Evolutionary conservation across 1,284 basidiomycete genomes (phyloP).

Genomic region (Fomitopsis pinicola): DNA sequence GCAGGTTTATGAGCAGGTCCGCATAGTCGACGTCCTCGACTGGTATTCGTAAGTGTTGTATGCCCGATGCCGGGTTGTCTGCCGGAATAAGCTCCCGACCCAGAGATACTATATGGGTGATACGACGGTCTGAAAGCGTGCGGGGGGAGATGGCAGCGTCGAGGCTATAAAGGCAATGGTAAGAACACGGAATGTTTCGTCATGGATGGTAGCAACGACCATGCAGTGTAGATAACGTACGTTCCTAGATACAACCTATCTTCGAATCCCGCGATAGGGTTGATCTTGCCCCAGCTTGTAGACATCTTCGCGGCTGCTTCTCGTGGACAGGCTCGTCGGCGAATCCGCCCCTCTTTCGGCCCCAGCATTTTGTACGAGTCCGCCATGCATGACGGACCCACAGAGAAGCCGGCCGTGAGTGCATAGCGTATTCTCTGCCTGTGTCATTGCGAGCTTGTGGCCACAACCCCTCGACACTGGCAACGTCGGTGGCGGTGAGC

Average conservation of each 20-base stretch:
- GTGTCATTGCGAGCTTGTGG: conserved; percentile 19
- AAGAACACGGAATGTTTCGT: conserved; percentile 4
- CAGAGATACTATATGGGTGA: conserved; percentile 75
- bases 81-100: conserved; percentile 71
- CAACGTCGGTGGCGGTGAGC: conserved; percentile 21
- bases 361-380: conserved; percentile 26
- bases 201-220: conserved; percentile 11
- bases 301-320: conserved; percentile 29
- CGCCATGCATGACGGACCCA: conserved; percentile 15
- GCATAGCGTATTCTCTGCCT: conserved; percentile 17
- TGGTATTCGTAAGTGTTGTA: conserved; percentile 64
- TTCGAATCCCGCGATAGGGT: conserved; percentile 67
- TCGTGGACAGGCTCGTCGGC: conserved; percentile 10
- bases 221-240: conserved; percentile 40
- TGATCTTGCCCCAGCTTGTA: conserved; percentile 65
- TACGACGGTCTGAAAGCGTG: conserved; percentile 66
- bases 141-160: conserved; percentile 69
- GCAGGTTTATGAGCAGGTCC: conserved; percentile 76
- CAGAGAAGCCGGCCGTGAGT: conserved; percentile 13
- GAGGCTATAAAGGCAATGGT: conserved; percentile 41
- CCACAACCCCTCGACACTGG: conserved; percentile 20
- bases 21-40: conserved; percentile 83
- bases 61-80: conserved; percentile 68
- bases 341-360: conserved; percentile 10
- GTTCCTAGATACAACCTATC: conserved; percentile 71